Evolutionary conservation across 495 filamentous ascomycete species (phyloP).

Genomic region (Lepraria neglecta): DNA sequence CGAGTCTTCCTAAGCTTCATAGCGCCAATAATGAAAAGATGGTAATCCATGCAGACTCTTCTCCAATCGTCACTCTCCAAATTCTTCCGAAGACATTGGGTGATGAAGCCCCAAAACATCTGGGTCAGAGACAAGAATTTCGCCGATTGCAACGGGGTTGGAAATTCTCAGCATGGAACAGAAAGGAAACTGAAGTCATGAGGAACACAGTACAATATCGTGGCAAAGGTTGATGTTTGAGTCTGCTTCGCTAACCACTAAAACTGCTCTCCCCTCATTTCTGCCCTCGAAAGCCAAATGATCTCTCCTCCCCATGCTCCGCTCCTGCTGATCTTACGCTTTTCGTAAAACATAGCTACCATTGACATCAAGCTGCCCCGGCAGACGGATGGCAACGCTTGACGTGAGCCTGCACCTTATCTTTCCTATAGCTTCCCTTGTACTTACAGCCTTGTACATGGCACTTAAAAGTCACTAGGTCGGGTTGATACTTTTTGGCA

Average conservation of each 20-base stretch:
- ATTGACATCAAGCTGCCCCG: background rate
- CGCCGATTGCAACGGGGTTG: too few relatives aligned
- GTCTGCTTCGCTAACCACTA: background rate
- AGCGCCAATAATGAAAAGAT: background rate
- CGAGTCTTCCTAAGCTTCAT: background rate
- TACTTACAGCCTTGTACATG: background rate
- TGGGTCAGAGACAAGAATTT: too few relatives aligned
- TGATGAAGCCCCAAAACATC: too few relatives aligned
- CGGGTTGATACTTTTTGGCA: conserved; percentile 2
- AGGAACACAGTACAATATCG: too few relatives aligned
- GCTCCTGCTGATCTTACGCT: background rate
- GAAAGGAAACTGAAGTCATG: too few relatives aligned
- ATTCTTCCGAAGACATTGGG: too few relatives aligned
- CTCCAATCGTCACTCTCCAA: too few relatives aligned
- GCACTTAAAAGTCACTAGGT: background rate
- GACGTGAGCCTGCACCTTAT: conserved; percentile 6
- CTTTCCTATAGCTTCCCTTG: conserved; percentile 12
- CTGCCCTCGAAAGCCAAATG: background rate
- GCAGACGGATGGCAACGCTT: background rate
- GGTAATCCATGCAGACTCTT: too few relatives aligned
- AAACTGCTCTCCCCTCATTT: background rate
- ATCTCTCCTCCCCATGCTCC: background rate
- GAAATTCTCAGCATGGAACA: too few relatives aligned
- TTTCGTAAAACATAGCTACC: background rate
- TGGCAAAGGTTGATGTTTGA: background rate